Percentiles rank a stretch among this genome's conserved stretches.
Evolutionary conservation across 768 basidiomycete genomes (phyloP).

Genomic region (Clitopilus hobsonii): DNA sequence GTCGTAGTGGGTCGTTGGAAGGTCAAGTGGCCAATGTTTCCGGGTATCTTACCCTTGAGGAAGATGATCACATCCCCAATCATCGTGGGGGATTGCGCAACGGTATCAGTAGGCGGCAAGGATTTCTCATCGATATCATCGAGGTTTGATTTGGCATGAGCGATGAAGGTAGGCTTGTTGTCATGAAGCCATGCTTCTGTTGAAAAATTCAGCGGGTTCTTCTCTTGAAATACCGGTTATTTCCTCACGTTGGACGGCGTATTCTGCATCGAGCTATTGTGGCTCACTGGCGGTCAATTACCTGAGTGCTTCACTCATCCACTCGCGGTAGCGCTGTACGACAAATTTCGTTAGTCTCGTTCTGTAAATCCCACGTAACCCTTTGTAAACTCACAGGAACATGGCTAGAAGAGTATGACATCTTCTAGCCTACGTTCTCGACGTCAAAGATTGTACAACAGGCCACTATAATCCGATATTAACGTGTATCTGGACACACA

Average conservation of each 20-base stretch:
- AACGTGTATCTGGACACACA: too few species aligned
- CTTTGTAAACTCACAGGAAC: conserved; percentile 31
- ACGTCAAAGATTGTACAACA: too few species aligned
- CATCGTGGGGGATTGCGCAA: conserved; percentile 48
- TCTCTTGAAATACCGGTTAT: background rate
- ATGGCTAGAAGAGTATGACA: conserved; percentile 64
- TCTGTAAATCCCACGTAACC: background rate
- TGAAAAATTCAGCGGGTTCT: background rate
- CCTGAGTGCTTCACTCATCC: conserved; percentile 82
- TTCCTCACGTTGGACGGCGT: conserved; percentile 80
- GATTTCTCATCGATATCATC: conserved; percentile 5
- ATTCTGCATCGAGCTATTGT: conserved; percentile 74
- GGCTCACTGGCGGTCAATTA: conserved; percentile 83
- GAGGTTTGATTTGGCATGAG: conserved; percentile 47
- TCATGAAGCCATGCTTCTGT: conserved; percentile 84
- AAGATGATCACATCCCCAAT: conserved; percentile 93
- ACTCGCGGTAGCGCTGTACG: conserved; percentile 75
- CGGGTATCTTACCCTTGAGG: conserved; percentile 47
- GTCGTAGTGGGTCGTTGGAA: conserved; percentile 10
- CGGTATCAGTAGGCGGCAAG: conserved; percentile 27
- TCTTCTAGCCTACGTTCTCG: too few species aligned
- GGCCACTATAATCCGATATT: too few species aligned
- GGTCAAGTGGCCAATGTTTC: background rate
- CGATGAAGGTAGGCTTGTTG: conserved; percentile 92
- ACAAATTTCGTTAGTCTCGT: background rate